Base-by-base conservation (phyloP, 345 rosid genomes). In the Populus alba region DNA sequence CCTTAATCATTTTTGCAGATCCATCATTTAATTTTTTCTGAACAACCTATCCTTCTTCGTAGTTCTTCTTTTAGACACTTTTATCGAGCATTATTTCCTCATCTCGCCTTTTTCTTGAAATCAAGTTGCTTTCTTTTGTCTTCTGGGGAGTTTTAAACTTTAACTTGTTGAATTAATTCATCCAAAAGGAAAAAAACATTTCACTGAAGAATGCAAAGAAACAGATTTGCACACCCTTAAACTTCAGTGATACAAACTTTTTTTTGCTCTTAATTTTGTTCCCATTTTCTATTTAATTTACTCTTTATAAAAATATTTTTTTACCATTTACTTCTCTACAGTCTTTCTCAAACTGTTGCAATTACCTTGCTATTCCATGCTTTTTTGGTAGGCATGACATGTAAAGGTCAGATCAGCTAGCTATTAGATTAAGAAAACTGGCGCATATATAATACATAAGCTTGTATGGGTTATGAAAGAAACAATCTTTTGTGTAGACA, bases 401-500 rank as follows among this genome's bases (percentile, higher is more conserved):
- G 63, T 59, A 59, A 57, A 59, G 25, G 63, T 59, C 63, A 59
- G 63, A 59, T 23, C 25, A 59, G 16, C 6, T 59, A 59, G 29
- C 63, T 8, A 23, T 59, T 59, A 23, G 29, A 16, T 59, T 22
- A 59, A 23, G 62, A 59, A 23, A 23, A 10, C n/a, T 59, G 63
- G 27, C 9, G 15, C 63, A 9, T 22, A 55, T 55, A 18, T 20
- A 53, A 55, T 22, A 55, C 23, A 55, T 7, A 57, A n/a, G 63
- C 16, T 57, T 22, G 12, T n/a, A n/a, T 59, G 29, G 6, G 29
- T 23, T 59, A 25, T 41, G 7, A 43, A 43, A 70, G 49, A 53
- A 37, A 6, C 22, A 25, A 51, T 66, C 8, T 53, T 23, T 72
- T 16, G 12, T 31, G 72, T 10, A 49, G 87, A 73, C 70, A 90